A percentile compares a stretch with the other conserved stretches of the same genome.
Evolutionary conservation across 2,329 filamentous ascomycete species (phyloP).

Genomic region (Alternaria gaisen): DNA sequence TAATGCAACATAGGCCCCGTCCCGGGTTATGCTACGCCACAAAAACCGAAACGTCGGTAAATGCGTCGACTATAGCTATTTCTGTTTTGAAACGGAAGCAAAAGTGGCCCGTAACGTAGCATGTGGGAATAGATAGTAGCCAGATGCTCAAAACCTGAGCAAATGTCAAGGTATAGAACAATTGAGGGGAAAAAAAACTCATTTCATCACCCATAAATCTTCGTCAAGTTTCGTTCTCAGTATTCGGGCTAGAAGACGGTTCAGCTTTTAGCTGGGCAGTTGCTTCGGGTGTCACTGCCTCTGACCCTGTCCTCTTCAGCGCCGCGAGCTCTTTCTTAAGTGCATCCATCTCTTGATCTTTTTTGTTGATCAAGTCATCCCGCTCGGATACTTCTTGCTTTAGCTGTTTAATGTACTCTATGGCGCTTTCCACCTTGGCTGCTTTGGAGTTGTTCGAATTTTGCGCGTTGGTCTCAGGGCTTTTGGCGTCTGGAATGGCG

Average conservation of each 20-base stretch:
- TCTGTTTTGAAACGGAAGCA: background rate
- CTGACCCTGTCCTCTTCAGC: conserved; percentile 33
- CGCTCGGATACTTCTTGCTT: conserved; percentile 76
- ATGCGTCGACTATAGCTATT: background rate
- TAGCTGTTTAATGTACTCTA: conserved; percentile 90
- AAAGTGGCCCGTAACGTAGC: background rate
- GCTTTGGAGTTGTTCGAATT: conserved; percentile 75
- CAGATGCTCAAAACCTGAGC: background rate
- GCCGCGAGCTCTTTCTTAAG: conserved; percentile 61
- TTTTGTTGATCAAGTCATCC: conserved; percentile 68
- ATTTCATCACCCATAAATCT: background rate
- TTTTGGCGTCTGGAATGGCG: conserved; percentile 41
- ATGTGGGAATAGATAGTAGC: background rate
- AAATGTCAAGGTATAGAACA: background rate
- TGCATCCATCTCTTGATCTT: conserved; percentile 67
- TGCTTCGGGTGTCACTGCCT: conserved; percentile 16
- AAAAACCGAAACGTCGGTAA: background rate
- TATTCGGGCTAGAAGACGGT: conserved; percentile 22
- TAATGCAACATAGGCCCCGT: background rate
- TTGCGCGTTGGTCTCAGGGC: conserved; percentile 49
- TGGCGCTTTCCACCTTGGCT: conserved; percentile 95
- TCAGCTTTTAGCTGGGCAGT: conserved; percentile 24
- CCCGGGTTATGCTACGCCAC: background rate
- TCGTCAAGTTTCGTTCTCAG: conserved; percentile 23
- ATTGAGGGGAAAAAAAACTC: no score